phyloP scores from a whole-genome alignment of 257 asterid species.

The Salvia rosmarinus region DNA sequence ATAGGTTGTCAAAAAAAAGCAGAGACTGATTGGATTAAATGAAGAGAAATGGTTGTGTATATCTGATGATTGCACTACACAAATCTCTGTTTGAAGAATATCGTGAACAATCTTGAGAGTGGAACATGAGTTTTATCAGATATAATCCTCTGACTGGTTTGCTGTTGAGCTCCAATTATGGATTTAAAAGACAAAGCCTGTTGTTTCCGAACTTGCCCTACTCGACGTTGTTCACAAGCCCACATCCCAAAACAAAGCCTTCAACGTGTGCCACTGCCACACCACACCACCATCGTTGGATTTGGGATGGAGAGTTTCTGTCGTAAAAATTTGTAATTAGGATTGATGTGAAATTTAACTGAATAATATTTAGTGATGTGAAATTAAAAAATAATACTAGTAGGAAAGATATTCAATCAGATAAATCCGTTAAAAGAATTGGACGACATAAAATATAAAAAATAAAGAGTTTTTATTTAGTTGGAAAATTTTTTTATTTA shows the following conservation, averaged over 20 bases:
- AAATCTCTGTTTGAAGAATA: slow-evolving; percentile 1
- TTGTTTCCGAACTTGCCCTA: slow-evolving; percentile 1
- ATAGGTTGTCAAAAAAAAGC: neutral
- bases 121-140: slow-evolving; percentile 16
- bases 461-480: no score
- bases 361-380: no score
- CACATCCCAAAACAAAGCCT: slow-evolving; percentile 15
- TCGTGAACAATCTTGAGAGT: slow-evolving; percentile 6
- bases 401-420: no score
- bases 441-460: no score
- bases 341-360: no score
- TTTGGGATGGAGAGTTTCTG: slow-evolving; percentile 15
- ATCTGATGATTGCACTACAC: no score
- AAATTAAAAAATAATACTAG: no score
- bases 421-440: no score
- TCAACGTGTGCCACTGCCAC: neutral
- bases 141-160: slow-evolving; percentile 25
- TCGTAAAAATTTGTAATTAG: no score
- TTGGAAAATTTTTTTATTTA: no score
- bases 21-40: neutral
- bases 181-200: neutral
- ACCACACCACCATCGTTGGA: slow-evolving; percentile 11
- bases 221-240: neutral
- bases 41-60: neutral
- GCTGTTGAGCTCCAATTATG: slow-evolving; percentile 21